Evolutionary conservation across 805 yeast genomes (phyloP).

Genomic region (Kazachstania psychrophila): DNA sequence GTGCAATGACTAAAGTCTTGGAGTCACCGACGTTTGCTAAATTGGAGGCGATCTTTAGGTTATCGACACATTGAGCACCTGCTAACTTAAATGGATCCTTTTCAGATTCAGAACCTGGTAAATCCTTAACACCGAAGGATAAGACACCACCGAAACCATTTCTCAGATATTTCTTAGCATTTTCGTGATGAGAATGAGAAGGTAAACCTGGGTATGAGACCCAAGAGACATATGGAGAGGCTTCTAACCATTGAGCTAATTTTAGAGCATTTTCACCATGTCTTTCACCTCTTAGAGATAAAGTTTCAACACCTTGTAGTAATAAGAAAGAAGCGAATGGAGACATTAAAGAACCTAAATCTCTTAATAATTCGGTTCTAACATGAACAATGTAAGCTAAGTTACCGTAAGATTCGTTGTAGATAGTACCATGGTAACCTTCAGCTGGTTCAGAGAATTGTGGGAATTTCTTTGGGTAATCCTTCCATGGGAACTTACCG

Average conservation of each 20-base stretch:
- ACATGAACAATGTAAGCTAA: constrained; percentile 71
- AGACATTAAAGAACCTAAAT: constrained; percentile 79
- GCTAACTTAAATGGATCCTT: constrained; percentile 59
- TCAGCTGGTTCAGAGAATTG: constrained; percentile 86
- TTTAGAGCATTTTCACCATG: constrained; percentile 75
- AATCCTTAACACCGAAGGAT: constrained; percentile 78
- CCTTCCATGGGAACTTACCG: constrained; percentile 87
- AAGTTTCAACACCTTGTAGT: constrained; percentile 88
- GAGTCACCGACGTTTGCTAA: constrained; percentile 96
- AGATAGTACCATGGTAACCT: constrained; percentile 84
- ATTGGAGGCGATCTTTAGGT: constrained; percentile 76
- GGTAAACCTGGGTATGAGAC: constrained; percentile 89
- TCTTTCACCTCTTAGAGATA: constrained; percentile 89
- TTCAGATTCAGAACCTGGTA: constrained; percentile 38
- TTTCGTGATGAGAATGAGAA: constrained; percentile 66
- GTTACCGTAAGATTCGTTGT: constrained; percentile 74
- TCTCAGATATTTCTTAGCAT: constrained; percentile 72
- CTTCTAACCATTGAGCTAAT: constrained; percentile 69
- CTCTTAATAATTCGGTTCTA: constrained; percentile 81
- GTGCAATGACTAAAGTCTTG: constrained; percentile 91
- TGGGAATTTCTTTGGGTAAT: constrained; percentile 81
- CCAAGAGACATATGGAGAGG: constrained; percentile 68
- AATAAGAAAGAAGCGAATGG: constrained; percentile 85
- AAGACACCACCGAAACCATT: constrained; percentile 82
- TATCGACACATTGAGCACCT: constrained; percentile 78